Conservation (phyloP, 345 rosid genomes). For the Eutrema yunnanense region DNA sequence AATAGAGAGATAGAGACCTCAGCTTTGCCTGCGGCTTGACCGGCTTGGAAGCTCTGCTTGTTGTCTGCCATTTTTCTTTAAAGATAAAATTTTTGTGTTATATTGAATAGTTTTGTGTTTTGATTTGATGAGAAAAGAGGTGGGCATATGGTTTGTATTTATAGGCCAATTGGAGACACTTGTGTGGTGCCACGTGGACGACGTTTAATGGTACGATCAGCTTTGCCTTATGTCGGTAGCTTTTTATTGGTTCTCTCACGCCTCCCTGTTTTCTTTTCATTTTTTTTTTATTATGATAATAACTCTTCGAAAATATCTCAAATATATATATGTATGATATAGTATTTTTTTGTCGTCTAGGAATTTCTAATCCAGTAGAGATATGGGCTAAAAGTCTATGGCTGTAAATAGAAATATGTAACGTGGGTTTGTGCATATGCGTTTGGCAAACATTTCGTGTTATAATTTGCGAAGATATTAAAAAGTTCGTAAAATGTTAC, state of each 20-base stretch:
- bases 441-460: neutral
- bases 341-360: neutral
- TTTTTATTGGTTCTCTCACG: neutral
- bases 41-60: constrained; percentile 43
- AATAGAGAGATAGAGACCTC: constrained; percentile 34
- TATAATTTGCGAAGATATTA: neutral
- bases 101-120: neutral
- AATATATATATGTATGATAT: neutral
- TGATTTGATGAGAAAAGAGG: neutral
- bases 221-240: constrained; percentile 32
- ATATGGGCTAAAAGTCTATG: neutral
- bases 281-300: neutral
- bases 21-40: constrained; percentile 46
- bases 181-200: constrained; percentile 18
- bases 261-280: neutral
- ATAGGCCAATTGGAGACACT: neutral
- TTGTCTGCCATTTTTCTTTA: constrained; percentile 36
- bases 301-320: neutral
- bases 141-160: neutral
- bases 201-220: neutral
- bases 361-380: neutral
- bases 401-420: neutral
- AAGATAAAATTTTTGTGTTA: neutral
- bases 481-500: neutral
- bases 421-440: constrained; percentile 6